A percentile compares a stretch with the other conserved stretches of the same genome.
Conservation (phyloP, 768 basidiomycete species). For the Lactarius psammicola region DNA sequence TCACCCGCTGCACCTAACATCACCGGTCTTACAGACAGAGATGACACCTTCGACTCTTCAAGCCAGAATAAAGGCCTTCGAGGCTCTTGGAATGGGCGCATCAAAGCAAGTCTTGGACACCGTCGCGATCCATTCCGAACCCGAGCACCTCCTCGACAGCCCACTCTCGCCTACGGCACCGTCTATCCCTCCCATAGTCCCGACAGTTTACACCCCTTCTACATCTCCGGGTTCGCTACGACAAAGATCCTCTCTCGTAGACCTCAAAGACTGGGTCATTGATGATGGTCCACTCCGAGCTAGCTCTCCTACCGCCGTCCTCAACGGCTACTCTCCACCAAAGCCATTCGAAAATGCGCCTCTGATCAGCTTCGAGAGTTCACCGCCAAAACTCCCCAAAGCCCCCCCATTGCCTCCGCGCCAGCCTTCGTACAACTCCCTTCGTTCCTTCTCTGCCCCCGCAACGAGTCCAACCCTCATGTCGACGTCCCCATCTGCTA, state of each 20-base stretch:
- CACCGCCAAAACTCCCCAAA: slow-evolving; percentile 41
- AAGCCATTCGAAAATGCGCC: slow-evolving; percentile 35
- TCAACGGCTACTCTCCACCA: slow-evolving; percentile 10
- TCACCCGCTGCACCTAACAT: not conserved
- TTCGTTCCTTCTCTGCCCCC: slow-evolving; percentile 56
- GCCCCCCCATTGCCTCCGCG: slow-evolving; percentile 63
- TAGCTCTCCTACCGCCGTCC: not conserved
- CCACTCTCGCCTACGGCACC: slow-evolving; percentile 18
- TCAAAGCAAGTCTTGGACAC: slow-evolving; percentile 22
- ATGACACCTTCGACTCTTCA: slow-evolving; percentile 28
- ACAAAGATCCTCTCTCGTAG: slow-evolving; percentile 55
- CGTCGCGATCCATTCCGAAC: slow-evolving; percentile 19
- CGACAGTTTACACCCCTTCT: slow-evolving; percentile 20
- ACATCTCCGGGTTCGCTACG: slow-evolving; percentile 18
- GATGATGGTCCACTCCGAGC: slow-evolving; percentile 47
- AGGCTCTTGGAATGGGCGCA: slow-evolving; percentile 23
- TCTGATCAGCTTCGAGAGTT: slow-evolving; percentile 51
- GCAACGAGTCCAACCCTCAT: slow-evolving; percentile 31
- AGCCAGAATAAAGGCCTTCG: slow-evolving; percentile 29
- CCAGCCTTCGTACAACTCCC: slow-evolving; percentile 46
- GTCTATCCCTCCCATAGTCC: slow-evolving; percentile 24
- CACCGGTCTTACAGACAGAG: not conserved
- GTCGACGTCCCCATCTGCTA: slow-evolving; percentile 38
- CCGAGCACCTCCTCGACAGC: slow-evolving; percentile 27
- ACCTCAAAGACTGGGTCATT: slow-evolving; percentile 68